These are phyloP conservation scores for Adansonia madagascariensis DNA, from an alignment of 441 rosid species.

Conservation along the genomic window DNA sequence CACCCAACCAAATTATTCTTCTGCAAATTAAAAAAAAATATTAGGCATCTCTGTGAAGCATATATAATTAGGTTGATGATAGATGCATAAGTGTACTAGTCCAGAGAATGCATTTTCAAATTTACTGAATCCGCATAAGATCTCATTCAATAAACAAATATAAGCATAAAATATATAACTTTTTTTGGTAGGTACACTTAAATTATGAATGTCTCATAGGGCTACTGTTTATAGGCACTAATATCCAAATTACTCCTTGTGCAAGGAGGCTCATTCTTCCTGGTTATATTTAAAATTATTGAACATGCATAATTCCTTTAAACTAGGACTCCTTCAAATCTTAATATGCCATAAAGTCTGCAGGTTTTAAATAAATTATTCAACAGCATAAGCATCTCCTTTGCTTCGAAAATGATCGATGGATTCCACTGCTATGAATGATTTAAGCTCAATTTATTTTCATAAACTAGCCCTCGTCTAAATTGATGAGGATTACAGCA, in stretches of 20 bases:
- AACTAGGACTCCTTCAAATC: neutral
- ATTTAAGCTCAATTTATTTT: neutral
- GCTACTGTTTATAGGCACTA: neutral
- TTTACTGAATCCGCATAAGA: neutral
- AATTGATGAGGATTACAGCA: neutral
- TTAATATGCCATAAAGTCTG: neutral
- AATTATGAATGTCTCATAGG: neutral
- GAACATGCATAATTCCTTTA: neutral
- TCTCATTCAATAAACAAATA: neutral
- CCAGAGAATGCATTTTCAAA: slow-evolving; percentile 5
- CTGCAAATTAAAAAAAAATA: slow-evolving; percentile 41
- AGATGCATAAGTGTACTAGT: neutral
- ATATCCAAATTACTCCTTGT: neutral
- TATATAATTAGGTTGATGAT: neutral
- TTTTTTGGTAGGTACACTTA: neutral
- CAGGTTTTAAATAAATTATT: neutral
- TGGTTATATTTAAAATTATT: neutral
- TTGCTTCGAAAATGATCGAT: neutral
- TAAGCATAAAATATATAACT: neutral
- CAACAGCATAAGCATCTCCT: neutral
- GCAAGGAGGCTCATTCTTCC: neutral
- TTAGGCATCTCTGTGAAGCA: slow-evolving; percentile 10
- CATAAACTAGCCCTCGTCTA: neutral
- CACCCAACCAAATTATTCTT: slow-evolving; percentile 88
- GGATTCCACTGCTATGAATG: neutral